A percentile compares a stretch with the other conserved stretches of the same genome.
phyloP scores from a whole-genome alignment of 352 stramenopile species.

The Phytopythium montanum region DNA sequence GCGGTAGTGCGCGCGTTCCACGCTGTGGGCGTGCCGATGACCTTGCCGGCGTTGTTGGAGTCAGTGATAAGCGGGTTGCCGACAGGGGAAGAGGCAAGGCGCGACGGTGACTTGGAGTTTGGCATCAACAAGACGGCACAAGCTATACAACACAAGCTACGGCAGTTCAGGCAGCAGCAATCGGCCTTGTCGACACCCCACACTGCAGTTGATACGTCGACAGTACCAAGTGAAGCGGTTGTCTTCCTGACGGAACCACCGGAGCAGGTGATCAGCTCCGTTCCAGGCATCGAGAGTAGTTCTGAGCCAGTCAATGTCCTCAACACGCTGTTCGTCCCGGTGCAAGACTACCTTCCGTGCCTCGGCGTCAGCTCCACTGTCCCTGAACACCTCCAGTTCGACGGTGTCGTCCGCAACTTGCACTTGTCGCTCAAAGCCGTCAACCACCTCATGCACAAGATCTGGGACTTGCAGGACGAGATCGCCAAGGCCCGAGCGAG shows the following conservation, averaged over 20 bases:
- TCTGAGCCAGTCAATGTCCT: conserved; percentile 1
- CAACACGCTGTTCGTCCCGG: background rate
- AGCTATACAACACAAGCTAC: conserved; percentile 20
- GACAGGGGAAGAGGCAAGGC: background rate
- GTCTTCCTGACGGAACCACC: conserved; percentile 56
- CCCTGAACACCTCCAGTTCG: conserved; percentile 52
- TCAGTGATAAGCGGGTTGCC: background rate
- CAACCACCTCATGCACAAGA: conserved; percentile 42
- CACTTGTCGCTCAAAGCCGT: conserved; percentile 38
- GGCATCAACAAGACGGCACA: conserved; percentile 8
- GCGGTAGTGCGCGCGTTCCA: conserved; percentile 36
- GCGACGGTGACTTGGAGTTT: background rate
- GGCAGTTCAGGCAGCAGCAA: conserved; percentile 20
- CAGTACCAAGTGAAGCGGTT: background rate
- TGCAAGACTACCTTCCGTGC: conserved; percentile 34
- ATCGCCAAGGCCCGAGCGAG: conserved; percentile 36
- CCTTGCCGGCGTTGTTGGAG: conserved; percentile 29
- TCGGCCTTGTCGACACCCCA: conserved; percentile 1
- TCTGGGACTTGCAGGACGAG: conserved; percentile 66
- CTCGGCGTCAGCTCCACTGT: conserved; percentile 28
- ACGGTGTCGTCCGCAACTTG: conserved; percentile 59
- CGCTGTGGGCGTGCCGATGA: conserved; percentile 21
- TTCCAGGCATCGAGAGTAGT: background rate
- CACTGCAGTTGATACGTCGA: background rate
- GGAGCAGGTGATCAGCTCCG: conserved; percentile 15